Evolutionary conservation across 441 rosid genomes (phyloP).

Genomic region (Gossypium trilobum): DNA sequence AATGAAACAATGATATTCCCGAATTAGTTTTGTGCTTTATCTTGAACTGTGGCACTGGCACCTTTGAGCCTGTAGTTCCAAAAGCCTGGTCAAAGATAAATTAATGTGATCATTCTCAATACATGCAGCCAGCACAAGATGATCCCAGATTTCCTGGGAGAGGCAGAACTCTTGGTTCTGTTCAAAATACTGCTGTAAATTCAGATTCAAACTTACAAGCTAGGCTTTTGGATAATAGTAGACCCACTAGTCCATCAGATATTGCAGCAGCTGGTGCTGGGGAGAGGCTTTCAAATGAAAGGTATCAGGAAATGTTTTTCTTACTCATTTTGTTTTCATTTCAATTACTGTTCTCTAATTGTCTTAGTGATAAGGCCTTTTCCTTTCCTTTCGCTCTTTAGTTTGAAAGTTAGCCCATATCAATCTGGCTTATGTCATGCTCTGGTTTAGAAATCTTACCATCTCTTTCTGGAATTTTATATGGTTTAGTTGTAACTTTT

Average conservation of each 20-base stretch:
- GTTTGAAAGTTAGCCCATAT: background rate
- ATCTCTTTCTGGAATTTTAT: background rate
- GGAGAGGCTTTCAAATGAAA: constrained; percentile 38
- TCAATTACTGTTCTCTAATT: constrained; percentile 1
- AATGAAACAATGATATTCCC: background rate
- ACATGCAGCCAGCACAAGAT: constrained; percentile 51
- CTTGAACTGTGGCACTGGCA: background rate
- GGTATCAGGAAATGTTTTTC: constrained; percentile 35
- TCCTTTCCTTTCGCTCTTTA: background rate
- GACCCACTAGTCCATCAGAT: constrained; percentile 33
- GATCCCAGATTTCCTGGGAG: constrained; percentile 61
- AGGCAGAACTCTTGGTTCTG: constrained; percentile 59
- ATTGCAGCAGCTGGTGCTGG: constrained; percentile 23
- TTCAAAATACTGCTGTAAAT: constrained; percentile 34
- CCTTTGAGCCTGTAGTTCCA: background rate
- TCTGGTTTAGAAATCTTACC: constrained; percentile 12
- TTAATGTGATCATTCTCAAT: background rate
- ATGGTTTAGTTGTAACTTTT: background rate
- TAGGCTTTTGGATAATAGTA: constrained; percentile 60
- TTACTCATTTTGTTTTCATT: constrained; percentile 6
- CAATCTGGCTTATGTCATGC: background rate
- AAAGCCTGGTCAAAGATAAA: background rate
- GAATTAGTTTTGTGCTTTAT: background rate
- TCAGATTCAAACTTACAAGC: constrained; percentile 68
- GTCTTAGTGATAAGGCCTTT: background rate